Evolutionary conservation across 129 eudicot species (phyloP), one percentile per base, ranked within the genome.

Genomic region (Tagetes patula): DNA sequence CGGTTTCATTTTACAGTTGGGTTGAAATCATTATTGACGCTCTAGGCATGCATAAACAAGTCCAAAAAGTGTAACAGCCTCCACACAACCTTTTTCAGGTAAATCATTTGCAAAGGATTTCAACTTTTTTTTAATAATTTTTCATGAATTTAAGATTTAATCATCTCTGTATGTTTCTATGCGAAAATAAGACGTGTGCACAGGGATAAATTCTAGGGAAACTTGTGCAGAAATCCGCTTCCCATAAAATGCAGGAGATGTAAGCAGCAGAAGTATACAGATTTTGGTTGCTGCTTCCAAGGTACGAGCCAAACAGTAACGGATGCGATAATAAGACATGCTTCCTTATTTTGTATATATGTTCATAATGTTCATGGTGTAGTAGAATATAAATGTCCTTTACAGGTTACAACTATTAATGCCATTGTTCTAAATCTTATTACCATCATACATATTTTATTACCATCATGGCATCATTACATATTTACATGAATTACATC

Each of bases 21-120:
- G 86, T 88, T 67, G 76, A 82, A 33, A 86, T 91, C 78, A 83
- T 92, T 69, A 81, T 89, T 27, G 97, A 92, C 41, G 96, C 97
- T 38, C 78, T 89, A 71, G 75, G 69, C 63, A 80, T 81, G 60
- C 89, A 89, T 42, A 78, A 85, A 64, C 85, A 82, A 66, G 67
- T 78, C 11, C 92, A 84, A 75, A 85, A 85, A 87, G 91, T 83
- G 53, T 83, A 75, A 74, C n/a, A 49, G 62, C 67, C 45, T 80
- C 41, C 7, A 64, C 3, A 40, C 12, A 31, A 30, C 14, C 39
- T 10, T 70, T 49, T 61, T 77, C 72, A 77, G 82, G 72, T 70
- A 48, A 47, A 4, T 4, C 27, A 3, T 50, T 27, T 54, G 47
- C 63, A 72, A 40, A 14, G 39, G 10, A 1, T 31, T 31, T 36